A percentile compares a stretch with the other conserved stretches of the same genome.
phyloP scores from a whole-genome alignment of 2,329 filamentous ascomycete species.

The Chaetomium sp. region DNA sequence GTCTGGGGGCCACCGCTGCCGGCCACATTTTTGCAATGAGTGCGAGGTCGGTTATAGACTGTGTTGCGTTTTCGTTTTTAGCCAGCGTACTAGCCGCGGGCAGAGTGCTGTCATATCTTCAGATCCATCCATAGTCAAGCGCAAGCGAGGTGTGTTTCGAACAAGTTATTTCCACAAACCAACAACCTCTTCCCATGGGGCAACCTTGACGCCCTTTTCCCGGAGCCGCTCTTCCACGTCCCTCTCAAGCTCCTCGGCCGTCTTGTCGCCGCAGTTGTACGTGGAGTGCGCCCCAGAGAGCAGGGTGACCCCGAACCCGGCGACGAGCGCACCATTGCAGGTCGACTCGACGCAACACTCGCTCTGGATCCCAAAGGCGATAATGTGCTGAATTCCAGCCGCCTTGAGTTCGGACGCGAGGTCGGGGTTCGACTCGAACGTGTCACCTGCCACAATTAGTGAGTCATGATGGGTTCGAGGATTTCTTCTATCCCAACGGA shows the following conservation, averaged over 20 bases:
- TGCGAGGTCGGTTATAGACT: background rate
- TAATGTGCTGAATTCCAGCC: constrained; percentile 34
- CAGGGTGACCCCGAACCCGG: constrained; percentile 38
- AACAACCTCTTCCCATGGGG: constrained; percentile 34
- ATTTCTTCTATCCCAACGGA: background rate
- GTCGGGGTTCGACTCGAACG: constrained; percentile 40
- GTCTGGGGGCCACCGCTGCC: constrained; percentile 10
- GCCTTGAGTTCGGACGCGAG: constrained; percentile 35
- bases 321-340: constrained; percentile 36
- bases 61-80: background rate
- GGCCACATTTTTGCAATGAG: constrained; percentile 8
- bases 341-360: constrained; percentile 40
- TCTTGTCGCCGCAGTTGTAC: constrained; percentile 33
- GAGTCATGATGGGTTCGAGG: background rate
- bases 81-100: background rate
- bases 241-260: constrained; percentile 37
- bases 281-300: constrained; percentile 41
- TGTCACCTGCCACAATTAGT: constrained; percentile 31
- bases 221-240: constrained; percentile 36
- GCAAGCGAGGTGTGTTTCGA: background rate
- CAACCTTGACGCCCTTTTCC: constrained; percentile 32
- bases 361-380: constrained; percentile 40
- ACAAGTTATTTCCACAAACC: constrained; percentile 15
- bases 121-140: background rate
- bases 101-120: background rate